These are phyloP conservation scores for Daedaleopsis sinensis DNA, from an alignment of 768 basidiomycete genomes.

Conservation along the genomic window DNA sequence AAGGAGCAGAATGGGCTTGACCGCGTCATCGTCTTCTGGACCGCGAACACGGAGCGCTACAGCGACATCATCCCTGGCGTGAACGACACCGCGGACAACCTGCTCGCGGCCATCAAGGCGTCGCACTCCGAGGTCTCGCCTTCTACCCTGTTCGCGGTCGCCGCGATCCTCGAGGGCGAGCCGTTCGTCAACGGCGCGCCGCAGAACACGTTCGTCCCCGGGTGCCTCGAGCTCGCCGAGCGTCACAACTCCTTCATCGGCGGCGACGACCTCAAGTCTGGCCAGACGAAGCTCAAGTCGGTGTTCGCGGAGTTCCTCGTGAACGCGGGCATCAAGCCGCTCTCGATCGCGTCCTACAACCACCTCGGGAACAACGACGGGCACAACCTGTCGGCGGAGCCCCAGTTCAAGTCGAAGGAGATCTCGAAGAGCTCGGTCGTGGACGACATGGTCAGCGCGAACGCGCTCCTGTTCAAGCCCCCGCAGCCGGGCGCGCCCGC, in stretches of 20 bases:
- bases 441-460: slow-evolving; percentile 96
- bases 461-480: slow-evolving; percentile 88
- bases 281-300: slow-evolving; percentile 96
- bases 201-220: slow-evolving; percentile 98
- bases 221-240: slow-evolving; percentile 92
- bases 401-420: slow-evolving; percentile 98
- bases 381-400: slow-evolving; percentile 84
- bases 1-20: slow-evolving; percentile 83
- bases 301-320: slow-evolving; percentile 98
- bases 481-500: slow-evolving; percentile 57
- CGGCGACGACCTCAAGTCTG: slow-evolving; percentile 97
- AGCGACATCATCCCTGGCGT: slow-evolving; percentile 92
- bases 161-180: slow-evolving; percentile 91
- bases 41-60: slow-evolving; percentile 98
- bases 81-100: slow-evolving; percentile 90
- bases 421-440: slow-evolving; percentile 97
- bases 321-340: slow-evolving; percentile 97
- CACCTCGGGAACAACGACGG: slow-evolving; percentile 99
- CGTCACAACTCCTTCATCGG: slow-evolving; percentile 90
- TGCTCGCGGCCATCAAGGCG: slow-evolving; percentile 77
- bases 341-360: slow-evolving; percentile 97
- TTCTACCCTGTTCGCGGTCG: slow-evolving; percentile 94
- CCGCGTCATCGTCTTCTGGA: slow-evolving; percentile 95
- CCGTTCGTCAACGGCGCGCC: slow-evolving; percentile 98
- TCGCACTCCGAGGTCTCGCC: slow-evolving; percentile 97